These are phyloP conservation scores for Macrocybe gigantea DNA, from an alignment of 768 basidiomycete species.

Conservation along the genomic window DNA sequence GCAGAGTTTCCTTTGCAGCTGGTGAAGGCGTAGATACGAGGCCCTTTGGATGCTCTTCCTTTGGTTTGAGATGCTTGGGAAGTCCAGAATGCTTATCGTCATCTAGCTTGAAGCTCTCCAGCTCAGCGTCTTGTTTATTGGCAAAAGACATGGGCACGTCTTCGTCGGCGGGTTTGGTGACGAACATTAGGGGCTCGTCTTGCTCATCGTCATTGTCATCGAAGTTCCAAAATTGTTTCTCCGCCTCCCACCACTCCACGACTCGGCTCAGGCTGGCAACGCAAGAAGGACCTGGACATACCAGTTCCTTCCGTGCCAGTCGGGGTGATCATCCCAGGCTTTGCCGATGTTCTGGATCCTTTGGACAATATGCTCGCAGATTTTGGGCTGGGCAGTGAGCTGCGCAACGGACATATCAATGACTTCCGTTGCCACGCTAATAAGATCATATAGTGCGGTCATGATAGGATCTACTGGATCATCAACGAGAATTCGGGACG, in stretches of 20 bases:
- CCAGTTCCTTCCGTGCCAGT: slow-evolving; percentile 98
- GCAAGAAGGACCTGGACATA: slow-evolving; percentile 92
- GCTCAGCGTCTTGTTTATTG: slow-evolving; percentile 33
- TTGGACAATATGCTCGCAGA: slow-evolving; percentile 83
- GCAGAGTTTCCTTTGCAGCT: slow-evolving; percentile 25
- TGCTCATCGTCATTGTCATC: slow-evolving; percentile 87
- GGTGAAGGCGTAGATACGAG: slow-evolving; percentile 26
- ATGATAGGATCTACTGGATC: slow-evolving; percentile 88
- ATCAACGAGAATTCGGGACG: slow-evolving; percentile 79
- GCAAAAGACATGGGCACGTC: slow-evolving; percentile 21
- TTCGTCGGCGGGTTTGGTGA: slow-evolving; percentile 84
- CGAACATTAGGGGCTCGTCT: slow-evolving; percentile 88
- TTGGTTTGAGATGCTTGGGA: slow-evolving; percentile 42
- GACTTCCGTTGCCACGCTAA: slow-evolving; percentile 89
- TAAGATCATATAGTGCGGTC: slow-evolving; percentile 85
- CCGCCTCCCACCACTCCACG: slow-evolving; percentile 99
- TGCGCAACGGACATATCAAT: slow-evolving; percentile 84
- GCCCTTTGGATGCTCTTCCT: slow-evolving; percentile 55
- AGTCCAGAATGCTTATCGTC: slow-evolving; percentile 48
- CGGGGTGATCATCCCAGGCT: slow-evolving; percentile 96
- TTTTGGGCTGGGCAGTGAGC: slow-evolving; percentile 79
- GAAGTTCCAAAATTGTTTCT: slow-evolving; percentile 99
- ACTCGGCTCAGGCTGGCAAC: slow-evolving; percentile 95
- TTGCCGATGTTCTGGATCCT: slow-evolving; percentile 88
- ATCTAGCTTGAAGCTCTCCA: slow-evolving; percentile 42